Evolutionary conservation across 805 yeast species (phyloP).

Genomic region (Saturnispora saitoi): DNA sequence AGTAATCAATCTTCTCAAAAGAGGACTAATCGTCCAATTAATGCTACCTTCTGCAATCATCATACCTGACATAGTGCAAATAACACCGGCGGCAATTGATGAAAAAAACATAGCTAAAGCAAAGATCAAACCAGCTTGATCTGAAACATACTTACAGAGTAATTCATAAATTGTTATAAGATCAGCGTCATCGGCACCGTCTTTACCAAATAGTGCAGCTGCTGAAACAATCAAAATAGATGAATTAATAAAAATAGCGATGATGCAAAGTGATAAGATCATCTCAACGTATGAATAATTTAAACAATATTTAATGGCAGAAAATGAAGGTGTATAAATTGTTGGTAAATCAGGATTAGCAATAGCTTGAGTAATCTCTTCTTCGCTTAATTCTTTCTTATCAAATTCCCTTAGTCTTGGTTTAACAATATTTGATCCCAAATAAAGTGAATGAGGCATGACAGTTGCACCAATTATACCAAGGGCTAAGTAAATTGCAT

Average conservation of each 20-base stretch:
- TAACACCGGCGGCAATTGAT: conserved; percentile 88
- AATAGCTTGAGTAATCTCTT: conserved; percentile 9
- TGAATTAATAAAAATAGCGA: conserved; percentile 81
- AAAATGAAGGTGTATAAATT: conserved; percentile 57
- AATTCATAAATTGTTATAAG: conserved; percentile 67
- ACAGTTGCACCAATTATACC: conserved; percentile 92
- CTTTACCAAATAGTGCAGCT: conserved; percentile 60
- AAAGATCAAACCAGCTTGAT: conserved; percentile 74
- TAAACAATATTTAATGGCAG: conserved; percentile 67
- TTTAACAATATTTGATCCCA: conserved; percentile 84
- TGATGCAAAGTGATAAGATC: conserved; percentile 57
- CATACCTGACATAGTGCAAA: conserved; percentile 90
- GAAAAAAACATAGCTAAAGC: conserved; percentile 77
- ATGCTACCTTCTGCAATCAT: conserved; percentile 88
- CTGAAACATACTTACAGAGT: conserved; percentile 52
- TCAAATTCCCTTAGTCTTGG: conserved; percentile 76
- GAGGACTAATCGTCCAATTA: conserved; percentile 71
- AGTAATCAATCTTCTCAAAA: conserved; percentile 72
- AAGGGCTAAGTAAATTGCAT: conserved; percentile 66
- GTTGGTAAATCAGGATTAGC: not conserved
- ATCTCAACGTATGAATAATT: conserved; percentile 68
- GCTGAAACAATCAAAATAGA: conserved; percentile 80
- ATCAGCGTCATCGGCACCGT: conserved; percentile 73
- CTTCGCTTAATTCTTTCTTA: conserved; percentile 23
- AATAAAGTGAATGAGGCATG: conserved; percentile 83